phyloP scores from a whole-genome alignment of 805 yeast species.

The Kurtzmaniella fragi region DNA sequence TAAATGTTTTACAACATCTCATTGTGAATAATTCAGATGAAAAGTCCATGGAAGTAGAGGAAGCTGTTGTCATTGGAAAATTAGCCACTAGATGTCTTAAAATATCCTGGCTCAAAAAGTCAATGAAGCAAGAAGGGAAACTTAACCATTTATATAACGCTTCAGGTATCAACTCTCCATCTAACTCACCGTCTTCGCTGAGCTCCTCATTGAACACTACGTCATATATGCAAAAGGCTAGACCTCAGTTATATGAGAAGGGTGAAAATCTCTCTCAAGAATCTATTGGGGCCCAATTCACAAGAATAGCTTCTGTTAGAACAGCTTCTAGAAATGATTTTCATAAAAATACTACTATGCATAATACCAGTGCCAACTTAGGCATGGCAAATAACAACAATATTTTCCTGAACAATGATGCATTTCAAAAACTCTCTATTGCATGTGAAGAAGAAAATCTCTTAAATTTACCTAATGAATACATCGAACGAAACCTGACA shows the following conservation, averaged over 20 bases:
- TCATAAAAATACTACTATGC: slow-evolving; percentile 27
- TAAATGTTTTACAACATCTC: slow-evolving; percentile 47
- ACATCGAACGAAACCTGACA: slow-evolving; percentile 16
- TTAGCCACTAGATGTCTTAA: slow-evolving; percentile 30
- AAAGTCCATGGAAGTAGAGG: slow-evolving; percentile 5
- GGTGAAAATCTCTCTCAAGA: slow-evolving; percentile 11
- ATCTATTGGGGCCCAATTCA: slow-evolving; percentile 19
- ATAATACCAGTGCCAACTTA: slow-evolving; percentile 11
- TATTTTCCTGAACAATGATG: slow-evolving; percentile 13
- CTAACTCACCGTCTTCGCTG: slow-evolving; percentile 8
- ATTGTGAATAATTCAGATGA: slow-evolving; percentile 14
- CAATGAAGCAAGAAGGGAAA: slow-evolving; percentile 1
- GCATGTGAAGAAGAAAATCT: slow-evolving; percentile 10
- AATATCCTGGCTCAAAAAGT: slow-evolving; percentile 27
- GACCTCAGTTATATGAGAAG: slow-evolving; percentile 1
- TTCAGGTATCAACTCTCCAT: neutral
- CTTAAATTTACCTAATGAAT: slow-evolving; percentile 31
- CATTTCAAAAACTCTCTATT: slow-evolving; percentile 1
- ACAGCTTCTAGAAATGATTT: slow-evolving; percentile 30
- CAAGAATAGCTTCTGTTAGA: slow-evolving; percentile 31
- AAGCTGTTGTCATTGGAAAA: slow-evolving; percentile 20
- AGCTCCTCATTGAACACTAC: slow-evolving; percentile 1
- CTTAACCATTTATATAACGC: neutral
- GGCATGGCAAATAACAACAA: slow-evolving; percentile 22
- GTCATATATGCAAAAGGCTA: neutral